Evolutionary conservation across 179 eudicot species (phyloP), one percentile per base, ranked within the genome.

Genomic region (Pouteria campechiana): DNA sequence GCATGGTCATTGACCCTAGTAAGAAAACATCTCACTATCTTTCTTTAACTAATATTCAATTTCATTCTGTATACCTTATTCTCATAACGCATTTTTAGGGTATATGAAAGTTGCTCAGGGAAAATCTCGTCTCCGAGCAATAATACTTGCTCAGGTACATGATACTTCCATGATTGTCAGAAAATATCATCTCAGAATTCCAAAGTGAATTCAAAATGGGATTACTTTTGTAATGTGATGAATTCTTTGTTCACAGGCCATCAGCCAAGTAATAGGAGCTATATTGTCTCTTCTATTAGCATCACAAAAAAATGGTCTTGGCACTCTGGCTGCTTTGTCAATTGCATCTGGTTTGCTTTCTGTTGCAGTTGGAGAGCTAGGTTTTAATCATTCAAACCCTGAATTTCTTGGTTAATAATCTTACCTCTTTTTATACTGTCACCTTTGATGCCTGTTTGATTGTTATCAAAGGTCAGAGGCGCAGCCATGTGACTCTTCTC

Each of bases 1-100:
- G 94, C 37, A 90, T 90, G 98, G 87, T 86, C 41, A 87, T 90
- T 25, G 95, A 90, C 50, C 74, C 86, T 33, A 78, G 95, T 90
- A 76, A 31, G 64, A n/a, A n/a, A n/a, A 19, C 7, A 9, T 23
- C 24, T 17, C 4, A 40, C 11, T 17, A 31, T 31, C 13, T 15
- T 19, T 35, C 20, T 64, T 14, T 1, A n/a, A n/a, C n/a, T n/a
- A n/a, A n/a, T n/a, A n/a, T 17, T 49, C 13, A 20, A 6, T 18
- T 64, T 4, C 11, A 19, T 15, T n/a, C n/a, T 40, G 25, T 27
- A 15, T 7, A 18, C 14, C 15, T 23, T 60, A 14, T 36, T 19
- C 17, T 13, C 6, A 4, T 15, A 34, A 24, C 22, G 19, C 2
- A 41, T 16, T 15, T 32, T 15, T 46, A 89, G 93, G 97, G 59